These are phyloP conservation scores for Strigomonas culicis DNA, from an alignment of 208 protist species.

Conservation along the genomic window DNA sequence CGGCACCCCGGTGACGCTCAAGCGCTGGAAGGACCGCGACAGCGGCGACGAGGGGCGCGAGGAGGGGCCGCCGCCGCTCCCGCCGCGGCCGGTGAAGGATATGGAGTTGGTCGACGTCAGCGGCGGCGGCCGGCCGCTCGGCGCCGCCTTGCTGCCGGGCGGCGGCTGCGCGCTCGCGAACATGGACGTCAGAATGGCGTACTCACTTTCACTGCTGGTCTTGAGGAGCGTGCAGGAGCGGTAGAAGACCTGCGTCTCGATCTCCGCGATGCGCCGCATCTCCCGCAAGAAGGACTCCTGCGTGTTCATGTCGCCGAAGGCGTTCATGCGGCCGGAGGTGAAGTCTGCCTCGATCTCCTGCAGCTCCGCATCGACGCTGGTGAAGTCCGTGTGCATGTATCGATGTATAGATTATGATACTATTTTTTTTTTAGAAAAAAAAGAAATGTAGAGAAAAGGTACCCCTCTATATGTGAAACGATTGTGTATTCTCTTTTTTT, in stretches of 20 bases:
- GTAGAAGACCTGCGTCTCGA: conserved; percentile 87
- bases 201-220: conserved; percentile 47
- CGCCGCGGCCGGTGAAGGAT: no score
- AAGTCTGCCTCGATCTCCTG: conserved; percentile 83
- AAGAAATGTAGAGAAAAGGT: conserved; percentile 7
- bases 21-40: background rate
- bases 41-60: no score
- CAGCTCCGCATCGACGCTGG: conserved; percentile 73
- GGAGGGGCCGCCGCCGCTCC: no score
- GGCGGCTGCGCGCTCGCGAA: conserved; percentile 48
- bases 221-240: conserved; percentile 71
- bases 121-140: no score
- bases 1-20: background rate
- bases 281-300: conserved; percentile 77
- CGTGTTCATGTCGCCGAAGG: conserved; percentile 59
- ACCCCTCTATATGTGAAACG: background rate
- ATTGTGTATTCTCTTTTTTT: background rate
- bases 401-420: conserved; percentile 10
- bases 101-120: background rate
- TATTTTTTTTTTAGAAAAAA: conserved; percentile 4
- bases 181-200: conserved; percentile 64
- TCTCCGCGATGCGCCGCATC: conserved; percentile 68
- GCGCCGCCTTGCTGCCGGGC: background rate
- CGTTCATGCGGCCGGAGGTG: conserved; percentile 77
- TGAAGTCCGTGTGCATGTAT: conserved; percentile 44